Base-by-base conservation (phyloP, 805 yeast species). In the Yarrowia porcina region DNA sequence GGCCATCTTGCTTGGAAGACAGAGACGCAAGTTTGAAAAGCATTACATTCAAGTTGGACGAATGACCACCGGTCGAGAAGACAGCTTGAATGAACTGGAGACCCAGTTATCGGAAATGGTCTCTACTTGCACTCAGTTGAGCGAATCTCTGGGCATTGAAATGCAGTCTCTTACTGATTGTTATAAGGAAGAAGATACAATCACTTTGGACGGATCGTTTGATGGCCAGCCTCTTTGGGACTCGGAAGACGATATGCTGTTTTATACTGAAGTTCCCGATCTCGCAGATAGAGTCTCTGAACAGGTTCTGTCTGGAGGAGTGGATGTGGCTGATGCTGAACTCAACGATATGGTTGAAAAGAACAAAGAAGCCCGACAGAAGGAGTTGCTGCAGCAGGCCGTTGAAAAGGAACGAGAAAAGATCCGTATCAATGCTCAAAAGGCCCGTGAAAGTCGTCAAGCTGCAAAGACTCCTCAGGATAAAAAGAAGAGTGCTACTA, bases 31-130 rank as follows among this genome's bases (percentile, higher is more conserved):
- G 39, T 56, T 56, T 63, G 78, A 79, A 47, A 81, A 80, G 62
- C 82, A 85, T 2, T 83, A 87, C 61, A 82, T 88, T 63, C 80
- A 88, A 67, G 83, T 88, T 0, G 96, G 96, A 23, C 82, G 80
- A 65, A 69, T 82, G 1, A 71, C 79, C 17, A 85, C 82, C 17
- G 80, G 79, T 27, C 61, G 70, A 11, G 66, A 68, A 33, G 62
- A 64, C 15, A 64, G 61, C 11, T 65, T 67, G 18, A 71, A 69
- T 11, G 66, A 65, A n/a, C 28, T 66, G 20, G 56, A 64, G 28
- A 65, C 44, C 8, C 50, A 49, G 35, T 64, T 68, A 27, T 83
- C 81, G 33, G 77, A 75, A 63, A 80, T 87, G 65, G 73, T 76
- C 23, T 27, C 71, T 1, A 77, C 79, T 2, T 73, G 82, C 9